These are phyloP conservation scores for Solanum chiquidenum DNA, from an alignment of 257 asterid species.

Conservation along the genomic window DNA sequence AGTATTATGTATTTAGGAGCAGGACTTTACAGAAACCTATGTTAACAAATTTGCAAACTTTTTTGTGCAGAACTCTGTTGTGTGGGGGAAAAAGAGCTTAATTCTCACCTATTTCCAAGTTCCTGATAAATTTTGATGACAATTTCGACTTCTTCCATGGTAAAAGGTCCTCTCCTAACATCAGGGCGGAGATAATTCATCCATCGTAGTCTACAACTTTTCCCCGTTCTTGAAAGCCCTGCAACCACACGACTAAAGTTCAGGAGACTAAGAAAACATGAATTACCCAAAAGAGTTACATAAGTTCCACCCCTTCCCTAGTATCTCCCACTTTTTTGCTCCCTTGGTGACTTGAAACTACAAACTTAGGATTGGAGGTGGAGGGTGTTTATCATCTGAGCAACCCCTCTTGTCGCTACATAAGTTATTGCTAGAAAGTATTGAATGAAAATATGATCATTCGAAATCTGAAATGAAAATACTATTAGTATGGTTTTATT, in stretches of 20 bases:
- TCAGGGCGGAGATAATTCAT: slow-evolving; percentile 1
- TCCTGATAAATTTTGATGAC: not conserved
- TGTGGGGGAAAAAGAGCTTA: not conserved
- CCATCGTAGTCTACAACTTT: slow-evolving; percentile 11
- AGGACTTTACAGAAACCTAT: not conserved
- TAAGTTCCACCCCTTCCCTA: not conserved
- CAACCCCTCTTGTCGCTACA: not conserved
- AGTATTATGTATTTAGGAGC: not conserved
- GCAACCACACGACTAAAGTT: not conserved
- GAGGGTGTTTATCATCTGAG: not conserved
- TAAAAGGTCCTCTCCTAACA: not conserved
- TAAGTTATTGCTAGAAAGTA: not conserved
- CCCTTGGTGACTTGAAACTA: not conserved
- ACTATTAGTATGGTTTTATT: not conserved
- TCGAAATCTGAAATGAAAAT: not conserved
- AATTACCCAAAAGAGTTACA: not conserved
- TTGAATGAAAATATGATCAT: not conserved
- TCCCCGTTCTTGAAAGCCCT: slow-evolving; percentile 9
- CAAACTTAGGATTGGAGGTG: not conserved
- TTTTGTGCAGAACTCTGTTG: not conserved
- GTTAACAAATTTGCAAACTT: not conserved
- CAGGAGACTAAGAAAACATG: not conserved
- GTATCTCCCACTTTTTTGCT: not conserved
- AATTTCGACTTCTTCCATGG: not conserved
- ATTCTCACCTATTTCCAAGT: slow-evolving; percentile 3